Evolutionary conservation across 1,139 yeast species (phyloP).

Genomic region (Yamadazyma trypodendri): DNA sequence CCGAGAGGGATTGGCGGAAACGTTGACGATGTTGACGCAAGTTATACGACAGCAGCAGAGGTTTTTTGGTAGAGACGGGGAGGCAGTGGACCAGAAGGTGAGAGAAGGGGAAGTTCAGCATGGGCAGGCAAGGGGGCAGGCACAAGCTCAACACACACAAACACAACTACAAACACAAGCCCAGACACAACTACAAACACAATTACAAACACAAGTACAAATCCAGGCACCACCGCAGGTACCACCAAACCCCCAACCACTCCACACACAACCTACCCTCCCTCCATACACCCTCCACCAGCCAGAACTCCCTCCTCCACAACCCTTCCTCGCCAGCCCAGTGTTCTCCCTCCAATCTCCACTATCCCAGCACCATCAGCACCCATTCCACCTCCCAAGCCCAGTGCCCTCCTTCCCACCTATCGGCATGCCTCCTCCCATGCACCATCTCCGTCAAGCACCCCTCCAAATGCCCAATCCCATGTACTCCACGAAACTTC

Average conservation of each 20-base stretch:
- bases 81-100: no score
- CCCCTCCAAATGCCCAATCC: background rate
- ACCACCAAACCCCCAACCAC: no score
- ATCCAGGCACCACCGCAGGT: no score
- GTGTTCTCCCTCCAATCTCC: no score
- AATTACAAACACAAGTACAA: background rate
- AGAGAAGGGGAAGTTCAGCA: no score
- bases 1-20: background rate
- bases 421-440: background rate
- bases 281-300: background rate
- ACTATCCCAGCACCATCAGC: constrained; percentile 1
- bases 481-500: background rate
- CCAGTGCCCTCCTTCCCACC: background rate
- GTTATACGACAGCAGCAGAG: constrained; percentile 11
- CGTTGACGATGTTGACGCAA: constrained; percentile 5
- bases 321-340: background rate
- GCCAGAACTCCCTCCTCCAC: background rate
- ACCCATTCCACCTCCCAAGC: background rate
- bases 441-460: background rate
- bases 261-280: no score
- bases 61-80: no score
- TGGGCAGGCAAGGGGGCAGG: no score
- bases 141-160: no score
- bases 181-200: background rate
- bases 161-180: constrained; percentile 8